Evolutionary conservation across 2,329 filamentous ascomycete species (phyloP).

Genomic region (Cordyceps cicadae): DNA sequence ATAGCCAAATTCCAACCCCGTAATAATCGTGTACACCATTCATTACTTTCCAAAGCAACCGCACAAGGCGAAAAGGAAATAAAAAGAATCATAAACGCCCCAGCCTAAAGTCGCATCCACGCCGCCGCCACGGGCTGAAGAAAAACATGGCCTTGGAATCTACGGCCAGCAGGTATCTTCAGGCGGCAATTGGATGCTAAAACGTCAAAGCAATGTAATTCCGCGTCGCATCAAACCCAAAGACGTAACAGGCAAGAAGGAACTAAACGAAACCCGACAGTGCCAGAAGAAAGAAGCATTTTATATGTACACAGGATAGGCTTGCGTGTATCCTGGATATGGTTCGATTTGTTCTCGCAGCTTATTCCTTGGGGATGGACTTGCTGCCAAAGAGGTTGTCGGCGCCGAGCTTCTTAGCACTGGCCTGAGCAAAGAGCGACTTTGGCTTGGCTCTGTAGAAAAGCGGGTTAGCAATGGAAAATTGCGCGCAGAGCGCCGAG

Average conservation of each 20-base stretch:
- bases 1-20: neutral
- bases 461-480: neutral
- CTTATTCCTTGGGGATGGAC: slow-evolving; percentile 25
- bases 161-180: neutral
- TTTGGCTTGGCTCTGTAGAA: slow-evolving; percentile 52
- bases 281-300: neutral
- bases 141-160: neutral
- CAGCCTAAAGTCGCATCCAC: neutral
- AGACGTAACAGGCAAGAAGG: neutral
- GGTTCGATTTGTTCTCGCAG: neutral
- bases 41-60: slow-evolving; percentile 9
- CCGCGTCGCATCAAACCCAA: slow-evolving; percentile 6
- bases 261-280: neutral
- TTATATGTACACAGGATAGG: slow-evolving; percentile 8
- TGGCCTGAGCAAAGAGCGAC: slow-evolving; percentile 59
- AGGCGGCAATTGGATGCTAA: neutral
- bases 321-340: neutral
- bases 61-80: neutral
- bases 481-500: neutral
- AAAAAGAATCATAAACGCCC: neutral
- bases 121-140: neutral
- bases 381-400: slow-evolving; percentile 33
- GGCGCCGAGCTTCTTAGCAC: slow-evolving; percentile 51
- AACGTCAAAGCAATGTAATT: slow-evolving; percentile 1
- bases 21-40: neutral